Evolutionary conservation across 768 basidiomycete genomes (phyloP).

Genomic region (Tulasnella sp.): DNA sequence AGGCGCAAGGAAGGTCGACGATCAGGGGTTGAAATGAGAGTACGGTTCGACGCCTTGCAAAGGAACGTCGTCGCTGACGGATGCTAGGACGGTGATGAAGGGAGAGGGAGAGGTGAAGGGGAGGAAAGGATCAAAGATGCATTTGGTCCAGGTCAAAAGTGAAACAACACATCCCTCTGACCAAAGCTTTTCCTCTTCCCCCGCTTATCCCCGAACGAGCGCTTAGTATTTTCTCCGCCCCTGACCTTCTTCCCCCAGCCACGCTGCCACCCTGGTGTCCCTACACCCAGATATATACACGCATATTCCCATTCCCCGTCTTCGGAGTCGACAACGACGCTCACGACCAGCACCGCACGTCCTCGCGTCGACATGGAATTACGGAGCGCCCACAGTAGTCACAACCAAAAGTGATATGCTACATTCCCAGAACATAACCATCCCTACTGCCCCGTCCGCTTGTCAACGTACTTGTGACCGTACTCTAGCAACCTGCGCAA

Average conservation of each 20-base stretch:
- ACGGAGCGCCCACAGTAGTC: no score
- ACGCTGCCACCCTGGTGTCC: no score
- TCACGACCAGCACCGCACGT: background rate
- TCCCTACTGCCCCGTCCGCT: slow-evolving; percentile 7
- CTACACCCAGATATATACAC: background rate
- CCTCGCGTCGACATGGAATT: background rate
- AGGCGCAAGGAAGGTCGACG: background rate
- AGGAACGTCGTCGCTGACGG: background rate
- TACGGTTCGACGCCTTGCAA: background rate
- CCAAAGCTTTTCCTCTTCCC: background rate
- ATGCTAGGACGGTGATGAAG: no score
- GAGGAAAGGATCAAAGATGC: background rate
- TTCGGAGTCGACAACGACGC: background rate
- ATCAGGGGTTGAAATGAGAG: background rate
- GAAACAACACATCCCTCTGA: background rate
- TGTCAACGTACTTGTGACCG: slow-evolving; percentile 37
- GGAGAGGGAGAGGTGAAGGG: background rate
- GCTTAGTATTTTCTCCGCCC: background rate
- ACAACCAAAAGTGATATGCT: background rate
- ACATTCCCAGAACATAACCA: background rate
- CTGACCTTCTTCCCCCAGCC: background rate
- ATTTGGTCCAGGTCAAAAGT: background rate
- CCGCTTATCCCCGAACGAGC: background rate
- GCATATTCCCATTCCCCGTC: background rate
- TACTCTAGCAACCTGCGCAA: slow-evolving; percentile 36